Base-by-base conservation (phyloP, 768 basidiomycete genomes). In the Clitopilus passeckerianus region DNA sequence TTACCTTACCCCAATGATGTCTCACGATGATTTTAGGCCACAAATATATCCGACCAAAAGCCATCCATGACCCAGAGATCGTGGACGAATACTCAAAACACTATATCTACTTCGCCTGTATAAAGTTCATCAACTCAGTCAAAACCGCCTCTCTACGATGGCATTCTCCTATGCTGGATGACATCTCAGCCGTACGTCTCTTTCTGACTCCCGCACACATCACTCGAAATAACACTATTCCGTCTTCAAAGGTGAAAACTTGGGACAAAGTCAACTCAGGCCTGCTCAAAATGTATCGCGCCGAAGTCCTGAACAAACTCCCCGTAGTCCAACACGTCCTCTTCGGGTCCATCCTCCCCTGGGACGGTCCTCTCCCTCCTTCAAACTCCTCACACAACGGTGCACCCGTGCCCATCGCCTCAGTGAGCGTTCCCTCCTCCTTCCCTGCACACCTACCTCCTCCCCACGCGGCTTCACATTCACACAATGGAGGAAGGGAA, bases 121-220 rank as follows among this genome's bases (percentile, higher is more conserved):
- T 99, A 63, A 80, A 85, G 37, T 98, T 98, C 72, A 95, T 95
- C 75, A 97, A 97, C 72, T 94, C 93, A 1, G 93, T 94, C 64
- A 98, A 98, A 70, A 93, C 95, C 0, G 95, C 95, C 0, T 95
- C 95, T 0, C 79, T 98, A 0, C 83, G 94, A 56, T 99, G 96
- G 96, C 96, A 99, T 74, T 97, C 94, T 0, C 96, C 96, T 0
- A 98, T 99, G 96, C 83, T 99, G 6, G 93, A 98, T 71, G 96
- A 98, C 68, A 98, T 98, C 58, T 95, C 94, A 0, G 93, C 89
- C 0, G 94, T 78, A 63, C 54, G 35, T n/a, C 6, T 33, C 69
- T 66, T 18, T 74, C 12, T 6, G 15, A 9, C 24, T 61, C 58
- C 57, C 54, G 24, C 37, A 20, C 24, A 41, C 14, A 16, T 23